phyloP scores from a whole-genome alignment of 306 rosid genomes.

The Cicer judaicum region DNA sequence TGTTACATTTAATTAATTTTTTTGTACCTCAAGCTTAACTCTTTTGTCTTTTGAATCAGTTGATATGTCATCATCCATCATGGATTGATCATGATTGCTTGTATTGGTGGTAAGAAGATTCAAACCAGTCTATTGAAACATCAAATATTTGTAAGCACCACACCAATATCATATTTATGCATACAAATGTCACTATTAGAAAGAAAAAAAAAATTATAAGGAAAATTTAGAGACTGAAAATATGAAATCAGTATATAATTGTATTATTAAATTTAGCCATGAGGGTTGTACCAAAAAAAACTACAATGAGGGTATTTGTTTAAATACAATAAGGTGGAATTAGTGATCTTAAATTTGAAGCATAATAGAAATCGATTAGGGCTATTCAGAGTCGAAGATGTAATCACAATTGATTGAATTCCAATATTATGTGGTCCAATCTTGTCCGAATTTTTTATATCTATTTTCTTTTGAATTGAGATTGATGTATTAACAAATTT shows the following conservation, averaged over 20 bases:
- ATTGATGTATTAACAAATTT: too few relatives aligned
- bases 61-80: slow-evolving; percentile 61
- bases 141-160: slow-evolving; percentile 8
- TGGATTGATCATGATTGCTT: slow-evolving; percentile 67
- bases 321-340: too few relatives aligned
- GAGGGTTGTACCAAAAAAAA: too few relatives aligned
- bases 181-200: neutral
- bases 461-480: too few relatives aligned
- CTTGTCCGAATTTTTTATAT: too few relatives aligned
- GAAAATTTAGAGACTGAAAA: neutral
- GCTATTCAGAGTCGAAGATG: too few relatives aligned
- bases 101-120: slow-evolving; percentile 79
- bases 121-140: slow-evolving; percentile 67
- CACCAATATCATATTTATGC: neutral
- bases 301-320: too few relatives aligned
- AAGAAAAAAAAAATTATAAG: neutral
- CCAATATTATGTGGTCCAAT: too few relatives aligned
- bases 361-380: too few relatives aligned
- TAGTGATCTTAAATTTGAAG: too few relatives aligned
- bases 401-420: too few relatives aligned
- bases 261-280: neutral
- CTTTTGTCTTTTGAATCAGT: slow-evolving; percentile 51
- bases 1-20: neutral
- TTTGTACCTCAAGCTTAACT: slow-evolving; percentile 62
- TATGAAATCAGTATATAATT: neutral